These are phyloP conservation scores for Pleurotus djamor DNA, from an alignment of 768 basidiomycete species.

Conservation along the genomic window DNA sequence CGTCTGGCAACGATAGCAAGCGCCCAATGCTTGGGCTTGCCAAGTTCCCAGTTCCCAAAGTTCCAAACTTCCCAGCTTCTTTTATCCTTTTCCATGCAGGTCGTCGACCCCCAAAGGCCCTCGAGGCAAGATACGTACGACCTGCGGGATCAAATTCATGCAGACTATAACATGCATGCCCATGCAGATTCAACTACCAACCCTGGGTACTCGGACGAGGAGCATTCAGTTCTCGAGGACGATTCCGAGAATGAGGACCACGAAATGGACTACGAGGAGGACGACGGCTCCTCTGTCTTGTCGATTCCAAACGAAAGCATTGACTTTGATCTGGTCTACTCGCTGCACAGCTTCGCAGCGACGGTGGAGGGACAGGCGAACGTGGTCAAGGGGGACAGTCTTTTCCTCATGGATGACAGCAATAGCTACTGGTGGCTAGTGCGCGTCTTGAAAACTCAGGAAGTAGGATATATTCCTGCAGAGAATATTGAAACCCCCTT, in stretches of 20 bases:
- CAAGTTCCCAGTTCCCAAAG: neutral
- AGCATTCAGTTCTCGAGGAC: slow-evolving; percentile 85
- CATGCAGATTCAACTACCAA: slow-evolving; percentile 36
- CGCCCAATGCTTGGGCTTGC: too few relatives aligned
- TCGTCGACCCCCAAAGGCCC: slow-evolving; percentile 27
- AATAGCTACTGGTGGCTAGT: slow-evolving; percentile 99
- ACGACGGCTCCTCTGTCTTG: slow-evolving; percentile 77
- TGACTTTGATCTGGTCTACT: slow-evolving; percentile 90
- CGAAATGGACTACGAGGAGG: slow-evolving; percentile 72
- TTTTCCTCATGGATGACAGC: slow-evolving; percentile 96
- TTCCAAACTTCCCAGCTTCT: neutral
- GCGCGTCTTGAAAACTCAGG: slow-evolving; percentile 96
- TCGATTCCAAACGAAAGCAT: slow-evolving; percentile 91
- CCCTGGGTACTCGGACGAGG: slow-evolving; percentile 52
- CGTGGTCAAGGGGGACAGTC: slow-evolving; percentile 96
- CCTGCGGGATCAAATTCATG: slow-evolving; percentile 63
- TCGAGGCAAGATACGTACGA: slow-evolving; percentile 64
- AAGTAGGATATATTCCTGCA: slow-evolving; percentile 98
- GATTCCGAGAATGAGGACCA: slow-evolving; percentile 75
- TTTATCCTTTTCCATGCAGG: slow-evolving; percentile 9
- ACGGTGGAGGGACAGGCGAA: slow-evolving; percentile 99
- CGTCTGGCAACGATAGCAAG: too few relatives aligned
- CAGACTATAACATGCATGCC: slow-evolving; percentile 39
- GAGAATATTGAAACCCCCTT: slow-evolving; percentile 99
- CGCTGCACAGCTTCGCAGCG: slow-evolving; percentile 94